Conservation (phyloP, 2,329 filamentous ascomycete genomes). For the Calonectria pseudoreteaudii region DNA sequence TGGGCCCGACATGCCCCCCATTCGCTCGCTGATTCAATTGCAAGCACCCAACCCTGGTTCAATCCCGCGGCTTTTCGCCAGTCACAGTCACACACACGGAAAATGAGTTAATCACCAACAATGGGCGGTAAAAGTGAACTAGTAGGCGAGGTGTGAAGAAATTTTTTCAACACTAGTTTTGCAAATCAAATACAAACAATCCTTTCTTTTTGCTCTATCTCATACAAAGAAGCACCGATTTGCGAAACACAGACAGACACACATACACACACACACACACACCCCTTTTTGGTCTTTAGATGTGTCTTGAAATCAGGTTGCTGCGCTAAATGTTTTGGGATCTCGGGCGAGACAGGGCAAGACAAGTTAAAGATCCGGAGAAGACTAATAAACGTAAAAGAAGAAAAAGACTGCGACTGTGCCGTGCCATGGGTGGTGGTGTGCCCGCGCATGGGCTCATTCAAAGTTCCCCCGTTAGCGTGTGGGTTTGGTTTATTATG, state of each 20-base stretch:
- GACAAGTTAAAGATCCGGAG: conserved; percentile 1
- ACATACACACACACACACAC: neutral
- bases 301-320: neutral
- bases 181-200: too few relatives aligned
- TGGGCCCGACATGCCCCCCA: neutral
- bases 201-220: neutral
- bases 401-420: neutral
- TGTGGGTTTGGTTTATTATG: neutral
- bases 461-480: neutral
- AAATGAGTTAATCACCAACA: neutral
- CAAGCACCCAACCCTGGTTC: neutral
- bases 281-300: neutral
- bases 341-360: neutral
- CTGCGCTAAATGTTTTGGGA: neutral
- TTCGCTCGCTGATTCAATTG: neutral
- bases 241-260: neutral
- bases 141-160: neutral
- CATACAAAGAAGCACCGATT: neutral
- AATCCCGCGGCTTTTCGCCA: neutral
- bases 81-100: neutral
- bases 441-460: conserved; percentile 3
- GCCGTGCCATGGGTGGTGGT: neutral
- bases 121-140: neutral
- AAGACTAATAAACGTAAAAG: neutral
- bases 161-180: neutral